A percentile compares a stretch with the other conserved stretches of the same genome.
Evolutionary conservation across 2,329 filamentous ascomycete species (phyloP).

Genomic region (Penicillium brasilianum): DNA sequence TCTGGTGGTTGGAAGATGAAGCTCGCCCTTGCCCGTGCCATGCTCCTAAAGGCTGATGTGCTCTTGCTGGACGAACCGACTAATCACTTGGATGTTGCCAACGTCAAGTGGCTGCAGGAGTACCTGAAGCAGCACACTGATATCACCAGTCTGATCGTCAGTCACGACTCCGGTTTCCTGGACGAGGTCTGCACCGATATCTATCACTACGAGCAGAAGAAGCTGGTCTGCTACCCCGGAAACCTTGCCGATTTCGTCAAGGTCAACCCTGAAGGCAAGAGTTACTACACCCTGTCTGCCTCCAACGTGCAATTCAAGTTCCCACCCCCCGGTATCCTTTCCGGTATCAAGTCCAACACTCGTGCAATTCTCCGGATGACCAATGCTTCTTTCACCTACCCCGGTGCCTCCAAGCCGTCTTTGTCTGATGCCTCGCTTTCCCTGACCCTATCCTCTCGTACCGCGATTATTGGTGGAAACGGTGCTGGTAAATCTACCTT

Average conservation of each 20-base stretch:
- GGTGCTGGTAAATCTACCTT: constrained; percentile 98
- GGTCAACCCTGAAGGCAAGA: constrained; percentile 90
- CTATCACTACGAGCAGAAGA: constrained; percentile 99
- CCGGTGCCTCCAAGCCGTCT: constrained; percentile 85
- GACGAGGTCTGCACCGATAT: constrained; percentile 98
- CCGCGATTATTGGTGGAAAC: constrained; percentile 95
- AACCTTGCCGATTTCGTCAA: constrained; percentile 73
- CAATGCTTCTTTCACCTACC: constrained; percentile 90
- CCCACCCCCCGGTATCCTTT: constrained; percentile 90
- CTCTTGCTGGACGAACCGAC: constrained; percentile 97
- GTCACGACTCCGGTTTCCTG: constrained; percentile 96
- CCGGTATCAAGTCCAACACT: constrained; percentile 93
- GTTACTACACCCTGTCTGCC: constrained; percentile 93
- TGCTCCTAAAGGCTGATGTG: constrained; percentile 96
- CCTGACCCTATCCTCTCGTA: constrained; percentile 85
- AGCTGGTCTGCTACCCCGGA: constrained; percentile 66
- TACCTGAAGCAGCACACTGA: constrained; percentile 96
- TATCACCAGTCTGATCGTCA: constrained; percentile 96
- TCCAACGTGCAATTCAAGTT: constrained; percentile 96
- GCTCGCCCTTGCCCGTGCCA: constrained; percentile 90
- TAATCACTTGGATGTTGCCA: constrained; percentile 95
- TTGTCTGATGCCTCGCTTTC: constrained; percentile 85
- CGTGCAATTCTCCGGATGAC: constrained; percentile 94
- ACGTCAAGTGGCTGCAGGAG: constrained; percentile 93
- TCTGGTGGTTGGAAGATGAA: constrained; percentile 99